These are phyloP conservation scores for Komagataella populi DNA, from an alignment of 805 yeast genomes.

Conservation along the genomic window DNA sequence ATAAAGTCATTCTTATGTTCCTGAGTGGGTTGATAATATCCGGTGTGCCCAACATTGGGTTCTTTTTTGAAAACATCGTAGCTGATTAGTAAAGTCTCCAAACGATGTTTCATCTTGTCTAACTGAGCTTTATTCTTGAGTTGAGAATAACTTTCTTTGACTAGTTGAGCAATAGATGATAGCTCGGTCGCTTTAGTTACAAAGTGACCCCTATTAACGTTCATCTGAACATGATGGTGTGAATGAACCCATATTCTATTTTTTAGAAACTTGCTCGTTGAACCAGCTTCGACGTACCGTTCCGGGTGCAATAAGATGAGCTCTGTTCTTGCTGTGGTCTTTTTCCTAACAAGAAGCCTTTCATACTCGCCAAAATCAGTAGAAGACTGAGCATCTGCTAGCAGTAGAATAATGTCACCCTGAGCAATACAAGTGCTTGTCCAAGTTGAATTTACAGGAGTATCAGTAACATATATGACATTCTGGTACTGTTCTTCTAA, in stretches of 20 bases:
- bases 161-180: neutral
- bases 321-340: conserved; percentile 81
- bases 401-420: conserved; percentile 83
- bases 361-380: conserved; percentile 82
- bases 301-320: conserved; percentile 77
- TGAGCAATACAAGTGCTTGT: conserved; percentile 85
- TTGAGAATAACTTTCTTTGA: neutral
- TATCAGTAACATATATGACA: conserved; percentile 83
- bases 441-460: conserved; percentile 77
- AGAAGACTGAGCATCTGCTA: conserved; percentile 71
- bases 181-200: neutral
- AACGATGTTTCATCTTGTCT: conserved; percentile 4
- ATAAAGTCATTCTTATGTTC: conserved; percentile 79
- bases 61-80: conserved; percentile 12
- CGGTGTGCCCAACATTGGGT: neutral
- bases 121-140: conserved; percentile 5
- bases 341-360: conserved; percentile 53
- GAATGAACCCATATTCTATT: conserved; percentile 82
- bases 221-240: conserved; percentile 85
- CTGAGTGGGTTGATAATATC: conserved; percentile 19
- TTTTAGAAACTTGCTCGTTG: conserved; percentile 75
- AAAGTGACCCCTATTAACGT: conserved; percentile 7
- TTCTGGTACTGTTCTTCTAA: conserved; percentile 81
- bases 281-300: conserved; percentile 69
- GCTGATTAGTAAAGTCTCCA: conserved; percentile 13